phyloP scores from a whole-genome alignment of 805 yeast species.

The Candida rishiriensis region DNA sequence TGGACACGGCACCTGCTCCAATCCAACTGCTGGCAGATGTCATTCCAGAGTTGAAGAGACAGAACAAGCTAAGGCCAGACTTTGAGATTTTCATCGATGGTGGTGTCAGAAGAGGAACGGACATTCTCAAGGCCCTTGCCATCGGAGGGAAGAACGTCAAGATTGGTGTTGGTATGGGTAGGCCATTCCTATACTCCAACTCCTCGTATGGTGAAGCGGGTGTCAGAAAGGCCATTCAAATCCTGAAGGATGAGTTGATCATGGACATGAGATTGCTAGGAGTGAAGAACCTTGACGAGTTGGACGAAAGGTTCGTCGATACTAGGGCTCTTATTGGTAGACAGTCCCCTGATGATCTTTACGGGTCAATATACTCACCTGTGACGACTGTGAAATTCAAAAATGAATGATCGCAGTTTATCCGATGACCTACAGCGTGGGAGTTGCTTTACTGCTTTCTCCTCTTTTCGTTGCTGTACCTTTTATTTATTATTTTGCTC shows the following conservation, averaged over 20 bases:
- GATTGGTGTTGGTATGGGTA: conserved; percentile 65
- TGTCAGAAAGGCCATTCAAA: conserved; percentile 52
- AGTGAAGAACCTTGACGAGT: conserved; percentile 53
- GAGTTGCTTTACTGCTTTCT: no score
- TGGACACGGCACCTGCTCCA: conserved; percentile 79
- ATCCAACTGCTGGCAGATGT: conserved; percentile 71
- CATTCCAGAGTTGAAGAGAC: conserved; percentile 44
- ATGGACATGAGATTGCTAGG: conserved; percentile 82
- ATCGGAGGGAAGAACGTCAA: conserved; percentile 70
- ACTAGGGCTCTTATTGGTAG: conserved; percentile 31
- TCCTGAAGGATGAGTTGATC: conserved; percentile 64
- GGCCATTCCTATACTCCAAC: conserved; percentile 63
- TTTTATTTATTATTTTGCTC: no score
- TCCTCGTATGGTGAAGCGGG: conserved; percentile 62
- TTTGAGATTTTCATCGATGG: conserved; percentile 64
- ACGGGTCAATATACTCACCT: conserved; percentile 27
- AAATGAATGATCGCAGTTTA: conserved; percentile 17
- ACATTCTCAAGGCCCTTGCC: conserved; percentile 60
- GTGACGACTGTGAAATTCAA: conserved; percentile 26
- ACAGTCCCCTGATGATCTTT: conserved; percentile 29
- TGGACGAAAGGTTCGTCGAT: conserved; percentile 62
- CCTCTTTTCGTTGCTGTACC: no score
- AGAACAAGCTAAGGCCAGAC: conserved; percentile 42
- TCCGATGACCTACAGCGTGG: no score
- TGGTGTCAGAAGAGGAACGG: conserved; percentile 67